A percentile compares a stretch with the other conserved stretches of the same genome.
phyloP scores from a whole-genome alignment of 257 asterid species.

The Asclepias syriaca region DNA sequence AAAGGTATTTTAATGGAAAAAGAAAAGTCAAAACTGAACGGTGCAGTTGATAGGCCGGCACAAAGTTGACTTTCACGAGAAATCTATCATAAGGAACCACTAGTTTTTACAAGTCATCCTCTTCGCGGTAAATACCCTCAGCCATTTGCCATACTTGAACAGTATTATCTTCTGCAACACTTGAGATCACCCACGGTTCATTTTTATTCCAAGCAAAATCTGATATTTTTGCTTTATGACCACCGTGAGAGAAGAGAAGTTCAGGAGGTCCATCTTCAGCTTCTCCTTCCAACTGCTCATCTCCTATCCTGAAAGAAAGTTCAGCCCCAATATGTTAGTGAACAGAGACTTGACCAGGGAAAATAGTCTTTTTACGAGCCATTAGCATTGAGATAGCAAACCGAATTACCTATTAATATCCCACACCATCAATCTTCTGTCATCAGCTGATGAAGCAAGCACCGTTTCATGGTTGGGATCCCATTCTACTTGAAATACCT shows the following conservation, averaged over 20 bases:
- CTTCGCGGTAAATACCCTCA: conserved; percentile 75
- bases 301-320: conserved; percentile 68
- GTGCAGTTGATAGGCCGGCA: background rate
- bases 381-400: background rate
- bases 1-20: too few relatives aligned
- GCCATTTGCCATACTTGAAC: conserved; percentile 96
- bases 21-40: too few relatives aligned
- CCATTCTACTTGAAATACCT: conserved; percentile 99
- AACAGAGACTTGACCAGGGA: background rate
- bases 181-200: conserved; percentile 84
- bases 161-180: conserved; percentile 91
- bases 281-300: conserved; percentile 96
- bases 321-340: background rate
- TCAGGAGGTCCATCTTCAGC: conserved; percentile 98
- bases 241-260: conserved; percentile 94
- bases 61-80: background rate
- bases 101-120: conserved; percentile 35
- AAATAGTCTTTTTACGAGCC: background rate
- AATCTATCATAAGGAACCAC: conserved; percentile 13
- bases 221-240: conserved; percentile 86
- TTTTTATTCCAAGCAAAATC: conserved; percentile 94
- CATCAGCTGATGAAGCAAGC: conserved; percentile 89
- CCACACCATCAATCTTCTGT: conserved; percentile 96
- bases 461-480: conserved; percentile 94
- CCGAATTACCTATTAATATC: conserved; percentile 71